A percentile compares a stretch with the other conserved stretches of the same genome.
phyloP scores from a whole-genome alignment of 1,284 basidiomycete genomes.

The Malassezia psittaci region DNA sequence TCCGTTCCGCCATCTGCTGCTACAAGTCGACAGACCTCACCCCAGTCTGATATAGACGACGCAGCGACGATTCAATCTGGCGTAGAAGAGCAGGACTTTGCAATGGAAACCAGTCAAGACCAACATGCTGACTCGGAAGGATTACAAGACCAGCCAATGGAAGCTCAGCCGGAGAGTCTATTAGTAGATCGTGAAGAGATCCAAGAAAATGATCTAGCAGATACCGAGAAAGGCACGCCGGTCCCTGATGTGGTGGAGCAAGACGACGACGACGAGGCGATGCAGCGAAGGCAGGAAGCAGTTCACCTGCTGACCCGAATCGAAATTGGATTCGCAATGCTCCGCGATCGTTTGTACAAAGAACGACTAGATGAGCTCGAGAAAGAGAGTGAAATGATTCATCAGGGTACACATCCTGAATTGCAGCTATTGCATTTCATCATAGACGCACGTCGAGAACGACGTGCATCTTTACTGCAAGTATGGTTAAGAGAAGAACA shows the following conservation, averaged over 20 bases:
- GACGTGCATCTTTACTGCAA: conserved; percentile 45
- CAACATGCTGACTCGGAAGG: conserved; percentile 19
- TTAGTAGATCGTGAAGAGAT: conserved; percentile 2
- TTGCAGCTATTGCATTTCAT: conserved; percentile 60
- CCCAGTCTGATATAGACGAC: conserved; percentile 9
- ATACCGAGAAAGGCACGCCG: conserved; percentile 13
- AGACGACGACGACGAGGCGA: conserved; percentile 17
- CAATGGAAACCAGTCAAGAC: conserved; percentile 9
- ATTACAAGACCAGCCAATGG: conserved; percentile 11
- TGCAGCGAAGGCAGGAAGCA: conserved; percentile 48
- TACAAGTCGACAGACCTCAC: conserved; percentile 27
- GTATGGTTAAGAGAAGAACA: conserved; percentile 56
- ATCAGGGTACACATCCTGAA: conserved; percentile 66
- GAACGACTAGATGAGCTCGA: conserved; percentile 55
- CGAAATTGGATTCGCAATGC: conserved; percentile 54
- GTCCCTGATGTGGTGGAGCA: conserved; percentile 20
- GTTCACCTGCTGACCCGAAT: conserved; percentile 53
- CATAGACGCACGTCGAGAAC: conserved; percentile 46
- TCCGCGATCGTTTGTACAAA: conserved; percentile 54
- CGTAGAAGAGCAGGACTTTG: not conserved
- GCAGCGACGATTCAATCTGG: not conserved
- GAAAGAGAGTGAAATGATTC: conserved; percentile 53
- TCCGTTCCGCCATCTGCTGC: conserved; percentile 24
- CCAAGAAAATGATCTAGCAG: not conserved
- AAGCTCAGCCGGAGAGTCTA: not conserved